Evolutionary conservation across 1,139 yeast genomes (phyloP).

Genomic region (Yamadazyma atmosphaerica): DNA sequence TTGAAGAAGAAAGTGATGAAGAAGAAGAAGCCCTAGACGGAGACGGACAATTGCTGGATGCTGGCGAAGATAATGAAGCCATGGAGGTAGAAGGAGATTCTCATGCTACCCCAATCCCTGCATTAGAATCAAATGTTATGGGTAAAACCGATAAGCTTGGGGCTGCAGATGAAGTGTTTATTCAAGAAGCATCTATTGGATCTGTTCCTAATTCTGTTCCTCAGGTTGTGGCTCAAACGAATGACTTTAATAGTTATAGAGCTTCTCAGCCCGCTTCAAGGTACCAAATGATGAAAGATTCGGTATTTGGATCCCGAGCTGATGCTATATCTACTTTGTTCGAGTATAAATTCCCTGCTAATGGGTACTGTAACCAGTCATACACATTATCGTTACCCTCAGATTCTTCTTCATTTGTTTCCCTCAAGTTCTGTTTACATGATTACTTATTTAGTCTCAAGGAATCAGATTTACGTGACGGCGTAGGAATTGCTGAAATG

Average conservation of each 20-base stretch:
- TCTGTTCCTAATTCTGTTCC: constrained; percentile 34
- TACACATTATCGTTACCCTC: constrained; percentile 46
- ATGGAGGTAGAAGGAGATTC: constrained; percentile 9
- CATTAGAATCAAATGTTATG: constrained; percentile 21
- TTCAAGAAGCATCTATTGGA: constrained; percentile 37
- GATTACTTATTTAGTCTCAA: constrained; percentile 38
- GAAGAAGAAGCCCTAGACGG: constrained; percentile 15
- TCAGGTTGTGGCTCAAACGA: constrained; percentile 26
- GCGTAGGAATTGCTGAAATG: constrained; percentile 28
- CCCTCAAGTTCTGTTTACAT: constrained; percentile 47
- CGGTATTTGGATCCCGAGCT: constrained; percentile 32
- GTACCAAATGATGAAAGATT: constrained; percentile 28
- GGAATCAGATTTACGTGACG: constrained; percentile 31
- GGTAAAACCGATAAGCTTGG: constrained; percentile 32
- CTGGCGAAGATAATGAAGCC: constrained; percentile 14
- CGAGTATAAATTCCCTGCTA: constrained; percentile 47
- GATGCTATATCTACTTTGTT: constrained; percentile 32
- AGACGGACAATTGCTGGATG: constrained; percentile 15
- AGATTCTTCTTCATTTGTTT: constrained; percentile 44
- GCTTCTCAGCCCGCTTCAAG: constrained; percentile 15
- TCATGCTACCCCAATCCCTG: constrained; percentile 14
- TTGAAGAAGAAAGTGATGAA: constrained; percentile 17
- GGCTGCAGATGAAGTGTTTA: constrained; percentile 29
- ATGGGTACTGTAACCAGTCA: constrained; percentile 44
- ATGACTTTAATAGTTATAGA: constrained; percentile 21